Evolutionary conservation across 306 rosid genomes (phyloP).

Genomic region (Rubus parviflorus): DNA sequence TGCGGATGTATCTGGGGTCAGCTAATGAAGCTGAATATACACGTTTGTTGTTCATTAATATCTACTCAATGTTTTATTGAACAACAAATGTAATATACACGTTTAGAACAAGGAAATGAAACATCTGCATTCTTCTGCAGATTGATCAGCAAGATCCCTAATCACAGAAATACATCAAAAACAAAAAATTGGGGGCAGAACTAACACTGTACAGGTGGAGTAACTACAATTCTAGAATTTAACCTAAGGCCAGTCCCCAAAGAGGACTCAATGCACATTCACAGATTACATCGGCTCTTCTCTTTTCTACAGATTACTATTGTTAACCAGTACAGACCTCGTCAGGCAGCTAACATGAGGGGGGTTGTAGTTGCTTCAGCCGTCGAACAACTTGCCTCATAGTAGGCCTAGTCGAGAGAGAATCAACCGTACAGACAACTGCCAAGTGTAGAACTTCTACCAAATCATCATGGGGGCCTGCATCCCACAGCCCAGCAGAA

Average conservation of each 20-base stretch:
- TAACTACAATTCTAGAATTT: constrained; percentile 51
- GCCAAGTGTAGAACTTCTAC: constrained; percentile 87
- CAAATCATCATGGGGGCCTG: constrained; percentile 78
- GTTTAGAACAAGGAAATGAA: constrained; percentile 41
- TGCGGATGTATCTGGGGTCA: not conserved
- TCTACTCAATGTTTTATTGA: constrained; percentile 41
- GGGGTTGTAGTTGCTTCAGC: constrained; percentile 93
- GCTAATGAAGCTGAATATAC: not conserved
- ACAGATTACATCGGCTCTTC: constrained; percentile 46
- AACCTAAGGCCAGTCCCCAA: constrained; percentile 44
- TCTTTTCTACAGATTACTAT: constrained; percentile 49
- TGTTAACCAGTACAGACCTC: constrained; percentile 40
- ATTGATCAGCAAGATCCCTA: constrained; percentile 47
- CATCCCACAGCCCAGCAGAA: constrained; percentile 81
- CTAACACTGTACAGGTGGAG: constrained; percentile 73
- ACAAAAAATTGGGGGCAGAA: constrained; percentile 52
- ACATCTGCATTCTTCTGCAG: constrained; percentile 86
- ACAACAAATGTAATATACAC: constrained; percentile 44
- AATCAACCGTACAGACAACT: constrained; percentile 81
- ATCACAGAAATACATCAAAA: constrained; percentile 34
- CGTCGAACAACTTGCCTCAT: constrained; percentile 88
- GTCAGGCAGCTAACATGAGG: constrained; percentile 56
- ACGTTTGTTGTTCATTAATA: not conserved
- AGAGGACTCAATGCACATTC: constrained; percentile 38
- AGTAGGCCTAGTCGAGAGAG: constrained; percentile 87